Base-by-base conservation (phyloP, 176 grass and related monocot genomes). In the Eleusine coracana region DNA sequence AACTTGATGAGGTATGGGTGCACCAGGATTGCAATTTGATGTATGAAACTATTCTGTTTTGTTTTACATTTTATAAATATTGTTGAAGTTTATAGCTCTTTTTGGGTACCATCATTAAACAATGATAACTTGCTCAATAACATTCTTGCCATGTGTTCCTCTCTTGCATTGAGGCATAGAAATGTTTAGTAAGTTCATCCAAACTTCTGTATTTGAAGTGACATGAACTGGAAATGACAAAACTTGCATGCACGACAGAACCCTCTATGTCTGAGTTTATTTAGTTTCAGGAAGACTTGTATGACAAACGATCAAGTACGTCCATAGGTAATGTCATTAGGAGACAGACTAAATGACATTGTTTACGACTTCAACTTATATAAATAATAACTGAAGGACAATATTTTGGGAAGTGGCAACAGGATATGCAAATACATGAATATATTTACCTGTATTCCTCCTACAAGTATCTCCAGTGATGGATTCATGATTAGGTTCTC, bases 401-500 rank as follows among this genome's bases (percentile, higher is more conserved):
- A 34, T 3, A 21, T 74, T 74, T 65, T n/a, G 20, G 18, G 2
- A 60, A 28, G 60, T 63, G 21, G 27, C 27, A 54, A 71, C 13
- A 39, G 42, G 3, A 9, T 16, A 85, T 25, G 7, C 20, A 52
- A 64, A 44, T 23, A 81, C 66, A 23, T 67, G 13, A n/a, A 86
- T 10, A 7, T 25, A 21, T 54, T 81, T 85, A 95, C 96, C 85
- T 95, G 92, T 89, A 98, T 80, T 78, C 96, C 90, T 76, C 90
- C 96, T 40, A 95, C 90, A 85, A 95, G 92, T 86, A 95, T 93
- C 60, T 95, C 90, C 17, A 95, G 76, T 48, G 92, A 95, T 80
- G 96, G 92, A 81, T 98, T 95, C 92, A 89, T 93, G 46, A 91
- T 86, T 51, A 98, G 56, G 75, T 95, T 98, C 75, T 98, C 92